Base-by-base conservation (phyloP, 192 early-diverging fungal genomes). In the Entomortierella beljakovae region DNA sequence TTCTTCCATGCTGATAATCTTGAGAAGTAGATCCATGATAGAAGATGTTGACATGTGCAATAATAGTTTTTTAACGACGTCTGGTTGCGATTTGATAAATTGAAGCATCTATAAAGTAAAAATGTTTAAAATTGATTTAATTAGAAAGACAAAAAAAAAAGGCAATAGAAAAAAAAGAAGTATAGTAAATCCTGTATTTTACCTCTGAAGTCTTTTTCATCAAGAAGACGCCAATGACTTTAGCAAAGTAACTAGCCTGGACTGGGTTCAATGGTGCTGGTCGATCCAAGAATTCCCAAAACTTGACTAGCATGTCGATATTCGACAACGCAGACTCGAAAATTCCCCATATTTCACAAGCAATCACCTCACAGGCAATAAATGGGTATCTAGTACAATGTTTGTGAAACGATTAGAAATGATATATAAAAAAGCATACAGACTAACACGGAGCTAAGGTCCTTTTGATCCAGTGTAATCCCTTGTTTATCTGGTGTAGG, bases 1-100 rank as follows among this genome's bases (percentile, higher is more conserved):
- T 67, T 99, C 97, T 54, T 96, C 95, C 63, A 96, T 85, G 71
- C 94, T 96, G 61, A 99, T 93, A n/a, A 99, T 87, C 63, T 95
- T 98, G 52, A 99, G 89, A 51, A 99, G 75, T 33, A 99, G 84
- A 72, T 99, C 97, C 62, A 94, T 93, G 48, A 97, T 92, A 0
- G 96, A 87, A 9, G 95, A 94, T 55, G 90, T 93, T 25, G 90
- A 90, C 76, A 99, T 87, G 80, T 99, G 97, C 57, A 80, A 82
- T 15, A 99, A 83, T 42, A 99, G 88, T 72, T 89, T 92, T 28
- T 73, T 63, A 1, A 98, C 88, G 16, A 95, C 90, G 53, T 93
- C 86, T 42, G 88, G 86, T 66, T 95, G 90, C 26, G 87, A 87
- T 65, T 91, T 87, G 60, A 99, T 92, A 70, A 94, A 97, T 50